Conservation (phyloP, 2,329 filamentous ascomycete species). For the Exophiala phaeomuriformis region DNA sequence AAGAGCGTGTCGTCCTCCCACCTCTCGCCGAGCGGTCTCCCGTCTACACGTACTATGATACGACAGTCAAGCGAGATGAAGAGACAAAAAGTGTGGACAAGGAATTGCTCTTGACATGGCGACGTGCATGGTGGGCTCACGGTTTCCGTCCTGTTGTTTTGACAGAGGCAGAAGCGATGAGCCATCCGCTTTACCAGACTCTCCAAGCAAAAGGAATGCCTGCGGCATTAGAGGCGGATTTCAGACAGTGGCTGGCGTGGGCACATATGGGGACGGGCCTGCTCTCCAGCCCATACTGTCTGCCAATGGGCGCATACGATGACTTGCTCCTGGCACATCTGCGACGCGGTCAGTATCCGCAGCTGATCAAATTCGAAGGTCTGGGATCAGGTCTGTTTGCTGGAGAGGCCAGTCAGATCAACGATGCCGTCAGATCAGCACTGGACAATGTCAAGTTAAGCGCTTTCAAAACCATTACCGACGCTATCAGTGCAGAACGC, state of each 20-base stretch:
- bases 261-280: constrained; percentile 81
- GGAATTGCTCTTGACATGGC: constrained; percentile 75
- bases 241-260: constrained; percentile 88
- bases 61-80: constrained; percentile 54
- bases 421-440: constrained; percentile 54
- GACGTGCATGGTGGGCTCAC: constrained; percentile 89
- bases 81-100: constrained; percentile 65
- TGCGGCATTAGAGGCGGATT: constrained; percentile 56
- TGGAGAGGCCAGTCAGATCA: constrained; percentile 59
- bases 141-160: constrained; percentile 83
- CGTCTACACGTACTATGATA: constrained; percentile 89
- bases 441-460: constrained; percentile 51
- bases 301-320: constrained; percentile 74
- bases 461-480: constrained; percentile 55
- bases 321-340: constrained; percentile 66
- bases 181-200: constrained; percentile 68
- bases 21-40: constrained; percentile 61
- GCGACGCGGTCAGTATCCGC: constrained; percentile 66
- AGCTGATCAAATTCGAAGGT: constrained; percentile 65
- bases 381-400: constrained; percentile 66
- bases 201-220: constrained; percentile 59
- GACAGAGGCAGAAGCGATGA: constrained; percentile 69
- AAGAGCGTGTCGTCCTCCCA: constrained; percentile 75
- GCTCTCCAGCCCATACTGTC: constrained; percentile 66
- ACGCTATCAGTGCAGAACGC: constrained; percentile 51